Percentiles rank a stretch among this genome's conserved stretches.
Evolutionary conservation across 2,329 filamentous ascomycete species (phyloP).

Genomic region (Talaromyces sp.): DNA sequence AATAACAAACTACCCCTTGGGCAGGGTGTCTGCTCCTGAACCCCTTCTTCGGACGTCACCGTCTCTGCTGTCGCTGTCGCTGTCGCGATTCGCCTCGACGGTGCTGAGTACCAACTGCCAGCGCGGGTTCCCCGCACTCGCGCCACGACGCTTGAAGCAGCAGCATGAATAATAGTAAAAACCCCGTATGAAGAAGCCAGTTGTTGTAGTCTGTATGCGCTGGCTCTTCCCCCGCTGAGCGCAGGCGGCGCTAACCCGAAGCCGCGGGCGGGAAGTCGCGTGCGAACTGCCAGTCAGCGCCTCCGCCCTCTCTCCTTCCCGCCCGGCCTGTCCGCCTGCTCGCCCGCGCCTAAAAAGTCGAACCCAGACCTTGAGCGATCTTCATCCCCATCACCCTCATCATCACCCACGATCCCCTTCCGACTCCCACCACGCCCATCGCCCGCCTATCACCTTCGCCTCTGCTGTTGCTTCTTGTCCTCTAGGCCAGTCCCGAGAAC

Average conservation of each 20-base stretch:
- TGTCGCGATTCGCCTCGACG: no score
- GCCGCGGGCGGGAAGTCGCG: not conserved
- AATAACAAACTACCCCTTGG: not conserved
- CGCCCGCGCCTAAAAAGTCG: not conserved
- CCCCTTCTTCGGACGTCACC: not conserved
- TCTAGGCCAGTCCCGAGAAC: not conserved
- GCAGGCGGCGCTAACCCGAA: not conserved
- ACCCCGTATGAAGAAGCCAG: not conserved
- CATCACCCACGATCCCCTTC: not conserved
- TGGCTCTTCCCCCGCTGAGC: not conserved
- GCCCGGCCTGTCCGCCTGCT: not conserved
- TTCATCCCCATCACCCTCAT: constrained; percentile 5
- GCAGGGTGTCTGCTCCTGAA: not conserved
- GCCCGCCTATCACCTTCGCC: not conserved
- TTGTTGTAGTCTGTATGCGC: not conserved
- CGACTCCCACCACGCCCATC: not conserved
- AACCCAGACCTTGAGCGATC: not conserved
- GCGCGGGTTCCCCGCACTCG: not conserved
- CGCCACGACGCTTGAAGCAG: not conserved
- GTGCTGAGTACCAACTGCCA: not conserved
- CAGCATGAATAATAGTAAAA: not conserved
- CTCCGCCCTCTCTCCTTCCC: not conserved
- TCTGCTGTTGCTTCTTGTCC: not conserved
- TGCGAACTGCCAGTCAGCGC: not conserved
- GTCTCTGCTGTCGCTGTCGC: not conserved